Conservation (phyloP, 2,329 filamentous ascomycete species). For the Exutisphaerella laricina region DNA sequence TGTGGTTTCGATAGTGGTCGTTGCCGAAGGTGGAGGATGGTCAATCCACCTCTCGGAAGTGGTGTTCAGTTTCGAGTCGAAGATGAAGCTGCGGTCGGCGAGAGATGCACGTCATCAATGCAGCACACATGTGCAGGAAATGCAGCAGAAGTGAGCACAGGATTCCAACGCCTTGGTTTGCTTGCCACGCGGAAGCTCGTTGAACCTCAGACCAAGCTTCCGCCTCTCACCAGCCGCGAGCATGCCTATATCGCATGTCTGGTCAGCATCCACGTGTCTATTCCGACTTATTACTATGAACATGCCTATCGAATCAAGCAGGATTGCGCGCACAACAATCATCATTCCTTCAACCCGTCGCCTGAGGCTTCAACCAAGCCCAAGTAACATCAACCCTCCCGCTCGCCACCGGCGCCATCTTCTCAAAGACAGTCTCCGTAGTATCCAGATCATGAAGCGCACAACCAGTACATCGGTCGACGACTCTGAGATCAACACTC, state of each 20-base stretch:
- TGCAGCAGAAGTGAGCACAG: neutral
- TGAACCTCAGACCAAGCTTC: neutral
- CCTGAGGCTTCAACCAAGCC: slow-evolving; percentile 26
- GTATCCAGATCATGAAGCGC: slow-evolving; percentile 47
- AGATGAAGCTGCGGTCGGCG: no score
- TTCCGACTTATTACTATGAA: neutral
- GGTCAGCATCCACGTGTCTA: neutral
- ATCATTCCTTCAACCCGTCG: neutral
- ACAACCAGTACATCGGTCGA: slow-evolving; percentile 60
- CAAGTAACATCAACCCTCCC: slow-evolving; percentile 31
- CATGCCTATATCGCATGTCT: neutral
- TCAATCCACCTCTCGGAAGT: no score
- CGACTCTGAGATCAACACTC: slow-evolving; percentile 58
- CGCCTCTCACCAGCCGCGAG: slow-evolving; percentile 1
- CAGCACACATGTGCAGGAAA: no score
- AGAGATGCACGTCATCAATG: slow-evolving; percentile 1
- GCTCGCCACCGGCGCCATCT: slow-evolving; percentile 36
- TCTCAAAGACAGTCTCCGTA: slow-evolving; percentile 44
- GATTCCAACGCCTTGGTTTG: slow-evolving; percentile 1
- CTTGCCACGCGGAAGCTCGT: neutral
- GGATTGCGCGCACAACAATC: neutral
- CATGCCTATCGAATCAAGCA: neutral
- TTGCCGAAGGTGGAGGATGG: no score
- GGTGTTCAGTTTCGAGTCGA: neutral
- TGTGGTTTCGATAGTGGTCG: neutral